These are phyloP conservation scores for Adansonia madagascariensis DNA, from an alignment of 441 rosid genomes.

Conservation along the genomic window DNA sequence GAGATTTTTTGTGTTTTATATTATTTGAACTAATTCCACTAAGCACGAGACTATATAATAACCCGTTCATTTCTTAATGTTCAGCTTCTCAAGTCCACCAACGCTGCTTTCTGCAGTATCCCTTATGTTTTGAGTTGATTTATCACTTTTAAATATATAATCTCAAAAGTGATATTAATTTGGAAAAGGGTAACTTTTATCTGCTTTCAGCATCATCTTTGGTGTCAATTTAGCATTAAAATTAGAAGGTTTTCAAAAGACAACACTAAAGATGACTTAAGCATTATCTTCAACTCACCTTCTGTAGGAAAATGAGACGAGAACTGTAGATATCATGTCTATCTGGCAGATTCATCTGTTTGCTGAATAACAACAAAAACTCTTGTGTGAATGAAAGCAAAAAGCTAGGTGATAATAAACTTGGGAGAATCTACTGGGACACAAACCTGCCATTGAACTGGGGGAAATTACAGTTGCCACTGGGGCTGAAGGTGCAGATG, in stretches of 20 bases:
- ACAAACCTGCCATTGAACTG: constrained; percentile 88
- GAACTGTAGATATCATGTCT: constrained; percentile 89
- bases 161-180: not conserved
- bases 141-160: not conserved
- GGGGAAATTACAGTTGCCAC: constrained; percentile 92
- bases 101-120: not conserved
- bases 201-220: not conserved
- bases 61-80: not conserved
- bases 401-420: constrained; percentile 16
- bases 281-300: constrained; percentile 54
- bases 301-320: constrained; percentile 87
- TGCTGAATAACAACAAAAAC: constrained; percentile 16
- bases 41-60: not conserved
- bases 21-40: not conserved
- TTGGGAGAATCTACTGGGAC: not conserved
- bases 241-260: not conserved
- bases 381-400: not conserved
- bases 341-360: constrained; percentile 92
- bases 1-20: not conserved
- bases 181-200: not conserved
- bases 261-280: not conserved
- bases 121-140: not conserved
- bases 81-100: not conserved
- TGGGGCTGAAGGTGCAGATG: constrained; percentile 95
- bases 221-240: not conserved